Evolutionary conservation across 495 filamentous ascomycete genomes (phyloP), one percentile per base, ranked within the genome.

Genomic region (Neurospora pannonica): DNA sequence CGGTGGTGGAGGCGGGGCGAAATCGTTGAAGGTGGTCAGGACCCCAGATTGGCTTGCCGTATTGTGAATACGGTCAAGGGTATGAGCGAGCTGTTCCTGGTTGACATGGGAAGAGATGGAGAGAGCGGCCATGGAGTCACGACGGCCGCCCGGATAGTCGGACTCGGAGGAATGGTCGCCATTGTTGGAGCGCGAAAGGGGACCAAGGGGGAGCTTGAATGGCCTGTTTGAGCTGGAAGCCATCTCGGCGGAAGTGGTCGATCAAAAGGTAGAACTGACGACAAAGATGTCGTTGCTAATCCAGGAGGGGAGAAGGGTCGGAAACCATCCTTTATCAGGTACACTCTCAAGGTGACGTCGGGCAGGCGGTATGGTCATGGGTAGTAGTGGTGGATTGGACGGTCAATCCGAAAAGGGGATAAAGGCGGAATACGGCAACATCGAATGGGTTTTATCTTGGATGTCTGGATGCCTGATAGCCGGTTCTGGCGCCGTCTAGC

Each of bases 21-120:
- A 93, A 70, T 97, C 94, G 82, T 95, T 94, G 83, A 98, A 98
- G 24, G 92, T 94, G 11, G 94, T 97, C 15, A 97, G 85, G 40
- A 88, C 86, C 39, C 91, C 91, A 15, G 92, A 92, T 75, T 93
- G 92, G 76, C 91, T 95, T 7, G 94, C 93, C 28, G 91, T 86
- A 19, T 83, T 92, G 82, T 98, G 94, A 40, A 97, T 97, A 71
- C 92, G 89, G 81, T 96, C 93, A 40, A 98, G 88, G 17, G 91
- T 86, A 72, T 93, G 88, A 24, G 92, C 87, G 24, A 94, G 86
- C 19, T 89, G 88, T 71, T 93, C 91, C 78, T 88, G 90, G 79
- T 94, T 92, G 72, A 91, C 82, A 28, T 83, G 79, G 7, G 88
- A 82, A 6, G 82, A 81, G 21, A 85, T 88, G 19, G 89, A 88